phyloP scores from a whole-genome alignment of 129 eudicot genomes.

The Tagetes erecta region DNA sequence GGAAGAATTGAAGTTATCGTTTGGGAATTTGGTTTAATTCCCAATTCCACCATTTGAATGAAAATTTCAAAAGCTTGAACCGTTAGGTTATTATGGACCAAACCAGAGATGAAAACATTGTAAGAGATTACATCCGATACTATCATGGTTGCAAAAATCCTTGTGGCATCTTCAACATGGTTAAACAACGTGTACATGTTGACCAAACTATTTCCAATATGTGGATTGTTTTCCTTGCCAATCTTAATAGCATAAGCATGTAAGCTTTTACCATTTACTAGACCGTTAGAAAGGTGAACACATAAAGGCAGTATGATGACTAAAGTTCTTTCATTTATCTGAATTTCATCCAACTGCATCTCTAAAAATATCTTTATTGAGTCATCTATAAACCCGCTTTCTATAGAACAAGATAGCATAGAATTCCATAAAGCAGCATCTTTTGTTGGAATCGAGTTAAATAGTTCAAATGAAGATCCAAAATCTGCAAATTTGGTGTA shows the following conservation, averaged over 20 bases:
- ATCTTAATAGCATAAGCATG: conserved; percentile 50
- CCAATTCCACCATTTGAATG: conserved; percentile 38
- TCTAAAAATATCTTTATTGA: conserved; percentile 29
- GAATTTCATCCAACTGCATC: conserved; percentile 44
- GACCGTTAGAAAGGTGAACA: conserved; percentile 37
- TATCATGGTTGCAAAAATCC: conserved; percentile 29
- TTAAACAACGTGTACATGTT: conserved; percentile 40
- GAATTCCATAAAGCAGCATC: conserved; percentile 61
- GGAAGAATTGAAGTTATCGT: conserved; percentile 42
- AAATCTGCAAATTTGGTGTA: conserved; percentile 38
- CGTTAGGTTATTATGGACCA: conserved; percentile 34
- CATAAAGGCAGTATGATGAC: conserved; percentile 40
- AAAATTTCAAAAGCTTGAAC: conserved; percentile 45
- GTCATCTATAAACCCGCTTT: conserved; percentile 38
- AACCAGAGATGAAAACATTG: conserved; percentile 45
- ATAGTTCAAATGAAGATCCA: conserved; percentile 40
- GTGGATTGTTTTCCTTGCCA: conserved; percentile 39
- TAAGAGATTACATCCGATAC: conserved; percentile 45
- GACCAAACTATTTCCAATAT: conserved; percentile 44
- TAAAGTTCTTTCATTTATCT: conserved; percentile 42
- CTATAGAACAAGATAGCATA: conserved; percentile 43
- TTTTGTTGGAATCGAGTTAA: conserved; percentile 33
- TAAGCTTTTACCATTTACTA: conserved; percentile 40
- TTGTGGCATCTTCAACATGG: conserved; percentile 37
- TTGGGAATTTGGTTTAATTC: conserved; percentile 46